Conservation (phyloP, 2,329 filamentous ascomycete genomes). For the Onygenales sp. region DNA sequence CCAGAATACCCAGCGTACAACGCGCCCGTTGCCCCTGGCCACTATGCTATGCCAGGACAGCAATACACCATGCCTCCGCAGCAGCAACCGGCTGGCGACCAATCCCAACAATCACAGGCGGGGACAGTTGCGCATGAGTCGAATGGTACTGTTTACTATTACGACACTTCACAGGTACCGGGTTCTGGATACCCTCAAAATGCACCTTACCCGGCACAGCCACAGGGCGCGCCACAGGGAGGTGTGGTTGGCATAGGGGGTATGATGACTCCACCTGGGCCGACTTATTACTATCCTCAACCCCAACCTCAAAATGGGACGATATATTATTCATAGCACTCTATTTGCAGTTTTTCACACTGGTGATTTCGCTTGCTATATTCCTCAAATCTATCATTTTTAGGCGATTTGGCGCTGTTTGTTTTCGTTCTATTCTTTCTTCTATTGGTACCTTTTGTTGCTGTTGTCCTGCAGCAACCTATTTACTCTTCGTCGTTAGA, state of each 20-base stretch:
- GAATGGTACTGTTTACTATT: slow-evolving; percentile 95
- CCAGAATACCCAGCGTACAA: slow-evolving; percentile 34
- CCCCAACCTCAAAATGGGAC: slow-evolving; percentile 40
- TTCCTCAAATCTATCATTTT: background rate
- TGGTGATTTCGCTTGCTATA: too few species aligned
- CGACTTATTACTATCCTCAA: slow-evolving; percentile 47
- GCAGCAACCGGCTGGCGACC: slow-evolving; percentile 16
- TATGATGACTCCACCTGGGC: slow-evolving; percentile 61
- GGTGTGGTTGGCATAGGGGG: slow-evolving; percentile 63
- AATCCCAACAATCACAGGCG: slow-evolving; percentile 31
- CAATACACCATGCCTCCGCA: slow-evolving; percentile 29
- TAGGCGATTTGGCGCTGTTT: background rate
- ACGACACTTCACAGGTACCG: slow-evolving; percentile 65
- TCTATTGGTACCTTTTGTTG: slow-evolving; percentile 4
- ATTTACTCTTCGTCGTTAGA: background rate
- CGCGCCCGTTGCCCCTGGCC: slow-evolving; percentile 38
- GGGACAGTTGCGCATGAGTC: slow-evolving; percentile 70
- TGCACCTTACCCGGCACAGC: slow-evolving; percentile 41
- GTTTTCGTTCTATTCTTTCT: slow-evolving; percentile 4
- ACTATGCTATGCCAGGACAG: slow-evolving; percentile 26
- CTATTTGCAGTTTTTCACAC: background rate
- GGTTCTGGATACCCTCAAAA: slow-evolving; percentile 35
- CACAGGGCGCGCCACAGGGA: slow-evolving; percentile 39
- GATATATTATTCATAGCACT: slow-evolving; percentile 49
- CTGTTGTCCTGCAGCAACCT: background rate